Base-by-base conservation (phyloP, 2,329 filamentous ascomycete species). In the Paecilomyces sp. region DNA sequence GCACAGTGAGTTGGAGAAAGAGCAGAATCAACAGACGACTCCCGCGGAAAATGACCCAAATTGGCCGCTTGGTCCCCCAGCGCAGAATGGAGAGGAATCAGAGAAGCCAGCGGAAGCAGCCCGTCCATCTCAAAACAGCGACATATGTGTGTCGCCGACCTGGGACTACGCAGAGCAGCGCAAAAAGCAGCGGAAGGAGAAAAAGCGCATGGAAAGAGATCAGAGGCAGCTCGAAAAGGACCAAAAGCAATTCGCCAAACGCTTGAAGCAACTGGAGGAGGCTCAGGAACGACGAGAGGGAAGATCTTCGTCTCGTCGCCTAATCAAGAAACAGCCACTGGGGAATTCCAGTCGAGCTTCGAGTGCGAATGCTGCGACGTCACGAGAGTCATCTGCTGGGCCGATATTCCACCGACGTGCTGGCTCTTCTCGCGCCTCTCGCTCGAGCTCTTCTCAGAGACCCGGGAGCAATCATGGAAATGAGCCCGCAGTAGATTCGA, bases 311-410 rank as follows among this genome's bases (percentile, higher is more conserved):
- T 61, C 70, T 33, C 71, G 70, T 1, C 71, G 72, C 33, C 63
- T 75, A 15, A 70, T 67, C 15, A 75, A 75, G 59, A 75, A 73
- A 59, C 70, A 73, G 52, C 71, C 72, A 0, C 53, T 70, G 3
- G 62, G 61, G 22, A 71, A 60, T 58, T 68, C 68, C 30, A 70
- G 66, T 33, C 66, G 72, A 59, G 67, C 67, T 25, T 69, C 72
- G 11, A 74, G 71, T 57, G 64, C 65, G 13, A 66, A 66, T 58
- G 63, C 65, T n/a, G 68, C 70, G 18, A 65, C 66, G 57, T 62
- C 67, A 25, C 63, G 66, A 47, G 41, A 47, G 24, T 67, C 69
- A 8, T 66, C 66, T 1, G 58, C 56, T 62, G 50, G 63, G 55
- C 59, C 63, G 24, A 59, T 74, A 34, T 67, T 69, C 18, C 66